Evolutionary conservation across 345 rosid genomes (phyloP).

Genomic region (Conringia planisiliqua): DNA sequence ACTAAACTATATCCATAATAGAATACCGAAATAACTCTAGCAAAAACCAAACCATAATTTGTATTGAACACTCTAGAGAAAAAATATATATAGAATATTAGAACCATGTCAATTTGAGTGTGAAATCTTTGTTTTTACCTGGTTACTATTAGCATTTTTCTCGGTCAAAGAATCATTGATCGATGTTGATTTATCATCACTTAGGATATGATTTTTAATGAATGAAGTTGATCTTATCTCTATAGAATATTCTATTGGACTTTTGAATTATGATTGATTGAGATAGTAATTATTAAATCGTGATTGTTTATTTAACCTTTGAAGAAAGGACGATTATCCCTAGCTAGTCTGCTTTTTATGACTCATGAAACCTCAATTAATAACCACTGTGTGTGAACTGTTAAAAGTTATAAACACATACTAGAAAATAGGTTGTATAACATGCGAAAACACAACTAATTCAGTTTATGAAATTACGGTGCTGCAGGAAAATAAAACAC

Average conservation of each 20-base stretch:
- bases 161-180: conserved; percentile 25
- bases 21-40: not conserved
- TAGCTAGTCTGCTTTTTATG: conserved; percentile 14
- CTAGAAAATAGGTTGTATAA: not conserved
- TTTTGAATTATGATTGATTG: conserved; percentile 25
- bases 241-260: conserved; percentile 28
- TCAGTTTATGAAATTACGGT: not conserved
- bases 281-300: conserved; percentile 25
- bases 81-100: not conserved
- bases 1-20: not conserved
- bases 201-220: conserved; percentile 22
- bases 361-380: not conserved
- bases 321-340: not conserved
- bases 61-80: not conserved
- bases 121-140: conserved; percentile 12
- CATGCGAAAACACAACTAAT: not conserved
- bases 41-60: not conserved
- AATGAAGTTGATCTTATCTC: conserved; percentile 21
- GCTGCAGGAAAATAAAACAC: not conserved
- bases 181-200: conserved; percentile 24
- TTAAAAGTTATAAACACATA: not conserved
- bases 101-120: conserved; percentile 1
- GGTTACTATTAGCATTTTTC: not conserved
- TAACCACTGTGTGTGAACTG: not conserved
- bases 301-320: conserved; percentile 24